Conservation (phyloP, 164 flowering plant species). For the Taxillus chinensis region DNA sequence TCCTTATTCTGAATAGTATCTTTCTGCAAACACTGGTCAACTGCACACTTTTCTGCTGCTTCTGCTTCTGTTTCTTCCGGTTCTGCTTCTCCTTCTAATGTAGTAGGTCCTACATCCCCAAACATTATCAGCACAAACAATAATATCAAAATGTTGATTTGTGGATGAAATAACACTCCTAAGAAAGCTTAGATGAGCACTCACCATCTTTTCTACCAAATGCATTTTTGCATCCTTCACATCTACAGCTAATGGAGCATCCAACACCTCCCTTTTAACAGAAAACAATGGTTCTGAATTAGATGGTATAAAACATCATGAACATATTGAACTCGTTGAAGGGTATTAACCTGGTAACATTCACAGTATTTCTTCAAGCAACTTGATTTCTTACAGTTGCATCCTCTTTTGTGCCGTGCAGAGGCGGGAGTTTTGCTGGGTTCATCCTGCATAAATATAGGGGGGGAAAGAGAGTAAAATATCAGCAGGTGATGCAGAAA, state of each 20-base stretch:
- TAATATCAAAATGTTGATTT: background rate
- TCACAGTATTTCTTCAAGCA: slow-evolving; percentile 97
- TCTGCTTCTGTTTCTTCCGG: slow-evolving; percentile 49
- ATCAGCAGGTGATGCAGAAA: background rate
- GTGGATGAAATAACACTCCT: background rate
- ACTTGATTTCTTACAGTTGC: slow-evolving; percentile 98
- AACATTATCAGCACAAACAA: slow-evolving; percentile 3
- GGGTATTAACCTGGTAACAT: slow-evolving; percentile 87
- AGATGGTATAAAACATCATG: slow-evolving; percentile 9
- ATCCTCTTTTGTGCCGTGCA: slow-evolving; percentile 94
- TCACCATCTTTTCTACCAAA: slow-evolving; percentile 77
- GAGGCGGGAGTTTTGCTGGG: slow-evolving; percentile 81
- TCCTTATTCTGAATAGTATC: slow-evolving; percentile 27
- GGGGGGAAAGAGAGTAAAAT: background rate
- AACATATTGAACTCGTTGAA: slow-evolving; percentile 4
- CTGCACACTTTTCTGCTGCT: slow-evolving; percentile 23
- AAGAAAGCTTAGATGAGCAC: slow-evolving; percentile 3
- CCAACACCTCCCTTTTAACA: slow-evolving; percentile 83
- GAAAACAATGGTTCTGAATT: slow-evolving; percentile 5
- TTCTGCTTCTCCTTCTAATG: slow-evolving; percentile 33
- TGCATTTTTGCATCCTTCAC: slow-evolving; percentile 88
- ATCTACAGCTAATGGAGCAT: slow-evolving; percentile 90
- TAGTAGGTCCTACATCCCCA: slow-evolving; percentile 21
- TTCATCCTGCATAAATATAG: slow-evolving; percentile 49
- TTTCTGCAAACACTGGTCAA: slow-evolving; percentile 20